Evolutionary conservation across 2,329 filamentous ascomycete species (phyloP).

Genomic region (Beauveria sp.): DNA sequence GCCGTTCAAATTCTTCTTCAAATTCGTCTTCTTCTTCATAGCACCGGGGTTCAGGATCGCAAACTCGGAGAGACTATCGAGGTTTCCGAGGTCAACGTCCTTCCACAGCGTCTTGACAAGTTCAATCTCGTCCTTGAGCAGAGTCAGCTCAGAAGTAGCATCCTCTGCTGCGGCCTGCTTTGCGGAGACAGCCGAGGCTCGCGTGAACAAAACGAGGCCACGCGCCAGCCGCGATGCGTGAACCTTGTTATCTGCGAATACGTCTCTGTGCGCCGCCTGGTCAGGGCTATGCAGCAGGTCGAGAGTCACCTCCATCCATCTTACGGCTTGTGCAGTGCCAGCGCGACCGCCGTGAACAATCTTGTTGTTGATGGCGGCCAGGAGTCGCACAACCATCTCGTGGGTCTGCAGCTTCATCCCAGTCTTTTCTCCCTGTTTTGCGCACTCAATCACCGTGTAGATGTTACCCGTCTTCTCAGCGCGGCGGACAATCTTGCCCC

Average conservation of each 20-base stretch:
- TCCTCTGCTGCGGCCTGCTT: conserved; percentile 18
- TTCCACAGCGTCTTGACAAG: conserved; percentile 22
- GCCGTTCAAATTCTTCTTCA: conserved; percentile 16
- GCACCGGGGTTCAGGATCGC: conserved; percentile 17
- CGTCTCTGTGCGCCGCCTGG: conserved; percentile 23
- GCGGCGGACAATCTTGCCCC: conserved; percentile 33
- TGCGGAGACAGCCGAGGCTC: conserved; percentile 20
- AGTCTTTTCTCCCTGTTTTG: conserved; percentile 38
- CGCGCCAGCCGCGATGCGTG: conserved; percentile 22
- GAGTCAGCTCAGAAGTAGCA: conserved; percentile 18
- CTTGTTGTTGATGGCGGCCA: conserved; percentile 26
- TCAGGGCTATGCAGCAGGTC: conserved; percentile 40
- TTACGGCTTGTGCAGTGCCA: conserved; percentile 33
- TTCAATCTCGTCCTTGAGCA: conserved; percentile 23
- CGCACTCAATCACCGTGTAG: conserved; percentile 41
- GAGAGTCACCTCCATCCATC: conserved; percentile 39
- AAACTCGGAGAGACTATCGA: conserved; percentile 19
- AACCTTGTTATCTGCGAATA: conserved; percentile 13
- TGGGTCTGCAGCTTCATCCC: conserved; percentile 34
- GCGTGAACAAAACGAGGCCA: conserved; percentile 24
- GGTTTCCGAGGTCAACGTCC: conserved; percentile 14
- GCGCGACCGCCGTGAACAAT: conserved; percentile 29
- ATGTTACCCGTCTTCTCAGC: conserved; percentile 34
- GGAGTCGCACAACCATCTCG: conserved; percentile 28
- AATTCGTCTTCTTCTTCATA: neutral